These are phyloP conservation scores for Fusarium sarcochroum DNA, from an alignment of 2,329 filamentous ascomycete species.

Conservation along the genomic window DNA sequence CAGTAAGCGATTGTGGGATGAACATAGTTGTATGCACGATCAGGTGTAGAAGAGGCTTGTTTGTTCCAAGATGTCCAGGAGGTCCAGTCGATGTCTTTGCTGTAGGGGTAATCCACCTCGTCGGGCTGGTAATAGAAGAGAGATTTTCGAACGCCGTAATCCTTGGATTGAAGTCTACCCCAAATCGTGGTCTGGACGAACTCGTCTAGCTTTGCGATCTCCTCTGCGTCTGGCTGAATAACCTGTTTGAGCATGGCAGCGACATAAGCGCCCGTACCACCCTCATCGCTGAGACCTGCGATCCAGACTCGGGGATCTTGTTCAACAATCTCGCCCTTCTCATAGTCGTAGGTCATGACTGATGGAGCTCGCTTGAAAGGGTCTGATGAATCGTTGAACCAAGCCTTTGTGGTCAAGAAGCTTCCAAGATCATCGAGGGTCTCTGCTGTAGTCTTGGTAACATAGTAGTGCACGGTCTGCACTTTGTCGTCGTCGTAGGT, in stretches of 20 bases:
- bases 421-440: constrained; percentile 62
- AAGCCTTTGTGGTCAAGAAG: constrained; percentile 68
- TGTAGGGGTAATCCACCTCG: constrained; percentile 60
- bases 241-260: constrained; percentile 69
- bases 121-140: constrained; percentile 69
- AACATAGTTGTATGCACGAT: constrained; percentile 72
- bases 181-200: constrained; percentile 67
- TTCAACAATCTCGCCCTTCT: constrained; percentile 57
- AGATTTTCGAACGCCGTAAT: constrained; percentile 67
- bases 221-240: constrained; percentile 62
- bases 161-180: constrained; percentile 61
- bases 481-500: constrained; percentile 61
- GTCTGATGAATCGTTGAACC: constrained; percentile 65
- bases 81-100: constrained; percentile 60
- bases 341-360: constrained; percentile 70
- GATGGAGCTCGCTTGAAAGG: constrained; percentile 68
- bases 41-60: constrained; percentile 59
- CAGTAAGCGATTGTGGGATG: constrained; percentile 70
- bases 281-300: constrained; percentile 72
- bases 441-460: constrained; percentile 63
- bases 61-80: constrained; percentile 68
- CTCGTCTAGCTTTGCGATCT: constrained; percentile 66
- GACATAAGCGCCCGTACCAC: constrained; percentile 68
- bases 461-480: constrained; percentile 70
- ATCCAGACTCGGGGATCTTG: constrained; percentile 70